Evolutionary conservation across 2,329 filamentous ascomycete genomes (phyloP).

Genomic region (Aureobasidium uvarum): DNA sequence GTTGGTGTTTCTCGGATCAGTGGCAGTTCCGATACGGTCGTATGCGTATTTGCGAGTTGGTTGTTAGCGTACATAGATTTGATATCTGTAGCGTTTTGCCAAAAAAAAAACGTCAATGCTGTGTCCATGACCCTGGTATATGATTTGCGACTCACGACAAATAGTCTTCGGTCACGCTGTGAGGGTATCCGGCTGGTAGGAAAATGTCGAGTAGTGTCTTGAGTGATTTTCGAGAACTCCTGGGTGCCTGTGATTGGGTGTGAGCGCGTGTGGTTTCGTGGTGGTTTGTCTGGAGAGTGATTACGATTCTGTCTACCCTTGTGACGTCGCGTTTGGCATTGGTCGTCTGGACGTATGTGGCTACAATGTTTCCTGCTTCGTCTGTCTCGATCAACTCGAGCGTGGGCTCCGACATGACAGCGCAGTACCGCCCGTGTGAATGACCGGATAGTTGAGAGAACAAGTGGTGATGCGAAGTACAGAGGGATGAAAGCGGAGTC

Average conservation of each 20-base stretch:
- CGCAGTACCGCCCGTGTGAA: background rate
- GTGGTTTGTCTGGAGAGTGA: conserved; percentile 27
- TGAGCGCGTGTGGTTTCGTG: conserved; percentile 17
- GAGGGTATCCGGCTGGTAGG: conserved; percentile 81
- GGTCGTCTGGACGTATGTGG: conserved; percentile 51
- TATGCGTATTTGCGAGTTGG: background rate
- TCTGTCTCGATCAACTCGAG: conserved; percentile 44
- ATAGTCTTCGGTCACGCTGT: conserved; percentile 84
- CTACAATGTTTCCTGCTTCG: conserved; percentile 51
- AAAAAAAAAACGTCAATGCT: conserved; percentile 2
- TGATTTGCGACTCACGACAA: conserved; percentile 57
- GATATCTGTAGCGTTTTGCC: conserved; percentile 52
- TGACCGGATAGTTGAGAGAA: background rate
- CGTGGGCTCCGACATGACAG: background rate
- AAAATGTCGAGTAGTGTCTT: conserved; percentile 65
- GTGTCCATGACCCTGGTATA: background rate
- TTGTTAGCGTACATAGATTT: conserved; percentile 58
- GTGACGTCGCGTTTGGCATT: conserved; percentile 30
- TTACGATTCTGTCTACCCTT: conserved; percentile 26
- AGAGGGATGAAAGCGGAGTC: conserved; percentile 10
- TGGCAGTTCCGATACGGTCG: background rate
- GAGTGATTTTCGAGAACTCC: conserved; percentile 34
- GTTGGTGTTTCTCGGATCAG: background rate
- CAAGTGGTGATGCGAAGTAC: background rate
- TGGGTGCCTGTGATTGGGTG: conserved; percentile 25